These are phyloP conservation scores for Hordeum marinum DNA, from an alignment of 176 grass and related monocot genomes.

Conservation along the genomic window DNA sequence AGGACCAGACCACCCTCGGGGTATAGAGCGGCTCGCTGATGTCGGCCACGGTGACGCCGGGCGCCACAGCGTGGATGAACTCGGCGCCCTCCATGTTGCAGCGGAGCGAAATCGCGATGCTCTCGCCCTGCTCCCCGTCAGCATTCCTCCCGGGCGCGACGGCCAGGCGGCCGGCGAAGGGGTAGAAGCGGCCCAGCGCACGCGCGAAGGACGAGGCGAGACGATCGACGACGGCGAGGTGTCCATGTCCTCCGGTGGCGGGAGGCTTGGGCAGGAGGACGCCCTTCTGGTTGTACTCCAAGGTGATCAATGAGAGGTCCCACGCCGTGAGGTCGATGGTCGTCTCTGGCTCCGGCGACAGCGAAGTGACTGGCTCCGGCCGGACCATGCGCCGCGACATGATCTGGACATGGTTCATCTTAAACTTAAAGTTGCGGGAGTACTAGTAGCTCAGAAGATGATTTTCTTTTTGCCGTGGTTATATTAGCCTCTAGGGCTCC, in stretches of 20 bases:
- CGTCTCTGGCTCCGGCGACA: background rate
- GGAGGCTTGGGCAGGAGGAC: background rate
- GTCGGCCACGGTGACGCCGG: background rate
- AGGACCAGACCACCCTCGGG: too few relatives aligned
- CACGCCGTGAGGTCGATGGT: background rate
- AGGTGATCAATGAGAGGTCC: background rate
- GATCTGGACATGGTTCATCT: too few relatives aligned
- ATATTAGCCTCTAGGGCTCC: too few relatives aligned
- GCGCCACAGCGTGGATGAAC: too few relatives aligned
- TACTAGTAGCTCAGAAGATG: too few relatives aligned
- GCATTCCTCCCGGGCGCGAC: too few relatives aligned
- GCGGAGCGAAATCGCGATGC: too few relatives aligned
- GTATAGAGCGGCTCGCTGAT: background rate
- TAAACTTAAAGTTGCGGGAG: too few relatives aligned
- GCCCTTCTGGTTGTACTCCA: background rate
- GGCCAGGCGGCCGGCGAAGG: background rate
- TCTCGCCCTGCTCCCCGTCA: too few relatives aligned
- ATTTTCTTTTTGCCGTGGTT: too few relatives aligned
- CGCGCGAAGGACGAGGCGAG: background rate
- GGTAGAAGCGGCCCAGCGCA: background rate
- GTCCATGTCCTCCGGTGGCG: background rate
- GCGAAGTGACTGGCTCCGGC: background rate
- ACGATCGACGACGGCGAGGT: background rate
- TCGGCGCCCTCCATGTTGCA: background rate
- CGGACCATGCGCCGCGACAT: background rate